Evolutionary conservation across 208 protist species (phyloP), one percentile per base, ranked within the genome.

Genomic region (Leishmania arabica): DNA sequence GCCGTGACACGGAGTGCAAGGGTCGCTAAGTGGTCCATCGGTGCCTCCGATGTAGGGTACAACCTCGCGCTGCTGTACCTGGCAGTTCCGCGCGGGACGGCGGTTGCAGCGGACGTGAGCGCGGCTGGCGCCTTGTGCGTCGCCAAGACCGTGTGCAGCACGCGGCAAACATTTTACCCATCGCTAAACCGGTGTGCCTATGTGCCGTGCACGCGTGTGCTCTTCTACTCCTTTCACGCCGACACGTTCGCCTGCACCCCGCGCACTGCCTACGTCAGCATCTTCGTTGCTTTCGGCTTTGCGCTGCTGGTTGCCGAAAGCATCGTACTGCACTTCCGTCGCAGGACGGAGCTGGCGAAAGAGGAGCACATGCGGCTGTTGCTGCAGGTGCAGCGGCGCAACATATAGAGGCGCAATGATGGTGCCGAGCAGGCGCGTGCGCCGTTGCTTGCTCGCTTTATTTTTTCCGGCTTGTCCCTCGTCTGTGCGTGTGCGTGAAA

Each of bases 101-200:
- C 78, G 31, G 40, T 78, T 1, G 74, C 54, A 7, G 31, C 58
- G 6, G 58, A 37, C 0, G 24, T 34, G 47, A 58, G 56, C 70
- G 62, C 54, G 51, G 15, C 76, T 1, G 68, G 73, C 21, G 68
- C 66, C 9, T 68, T 73, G 70, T 77, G 81, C 58, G 64, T 47
- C 34, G 65, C 77, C 15, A 13, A 9, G 9, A 2, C 42, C 82
- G 86, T 62, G 83, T 82, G 54, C 58, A 19, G 65, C n/a, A 73
- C 37, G 60, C 75, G 81, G 19, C 77, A 91, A 58, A 72, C 62
- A 1, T 91, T 84, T 53, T 91, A 89, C 56, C 64, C 70, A 21
- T 88, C 88, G 19, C 51, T 96, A 4, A 95, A 96, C 34, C 82
- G 62, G 13, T 95, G 93, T 45, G 90, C 78, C 11, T 77, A 62